phyloP scores from a whole-genome alignment of 805 yeast species.

The Metschnikowia kofuensis region DNA sequence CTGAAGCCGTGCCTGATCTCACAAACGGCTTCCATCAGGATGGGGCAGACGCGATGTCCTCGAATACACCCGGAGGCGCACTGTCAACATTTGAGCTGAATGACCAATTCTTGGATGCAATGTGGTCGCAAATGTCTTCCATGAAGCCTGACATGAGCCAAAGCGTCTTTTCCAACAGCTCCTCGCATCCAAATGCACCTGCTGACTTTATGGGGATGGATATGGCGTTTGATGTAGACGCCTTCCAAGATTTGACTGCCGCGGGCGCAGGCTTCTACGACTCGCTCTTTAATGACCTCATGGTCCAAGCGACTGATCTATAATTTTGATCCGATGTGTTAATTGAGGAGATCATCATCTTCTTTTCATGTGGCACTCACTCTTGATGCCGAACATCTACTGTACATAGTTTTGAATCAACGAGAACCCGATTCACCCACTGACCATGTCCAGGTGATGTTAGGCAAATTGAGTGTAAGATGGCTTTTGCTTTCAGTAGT shows the following conservation, averaged over 20 bases:
- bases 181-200: slow-evolving; percentile 9
- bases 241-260: neutral
- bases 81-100: slow-evolving; percentile 1
- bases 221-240: slow-evolving; percentile 3
- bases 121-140: slow-evolving; percentile 17
- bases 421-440: neutral
- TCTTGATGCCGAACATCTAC: neutral
- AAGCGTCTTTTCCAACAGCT: slow-evolving; percentile 1
- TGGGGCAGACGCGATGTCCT: neutral
- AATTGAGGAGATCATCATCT: no score
- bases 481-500: slow-evolving; percentile 3
- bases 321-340: neutral
- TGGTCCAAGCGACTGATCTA: slow-evolving; percentile 1
- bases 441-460: slow-evolving; percentile 3
- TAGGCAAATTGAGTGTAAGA: neutral
- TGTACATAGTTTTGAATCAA: neutral
- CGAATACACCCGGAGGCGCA: neutral
- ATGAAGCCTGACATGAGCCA: slow-evolving; percentile 15
- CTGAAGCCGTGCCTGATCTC: slow-evolving; percentile 2
- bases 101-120: slow-evolving; percentile 7
- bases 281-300: slow-evolving; percentile 6
- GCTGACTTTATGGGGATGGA: slow-evolving; percentile 3
- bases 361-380: neutral
- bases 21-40: neutral
- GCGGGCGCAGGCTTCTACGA: slow-evolving; percentile 14